Percentiles rank a stretch among this genome's conserved stretches.
phyloP scores from a whole-genome alignment of 1,139 yeast species.

The Casaregolazyma lundiana region DNA sequence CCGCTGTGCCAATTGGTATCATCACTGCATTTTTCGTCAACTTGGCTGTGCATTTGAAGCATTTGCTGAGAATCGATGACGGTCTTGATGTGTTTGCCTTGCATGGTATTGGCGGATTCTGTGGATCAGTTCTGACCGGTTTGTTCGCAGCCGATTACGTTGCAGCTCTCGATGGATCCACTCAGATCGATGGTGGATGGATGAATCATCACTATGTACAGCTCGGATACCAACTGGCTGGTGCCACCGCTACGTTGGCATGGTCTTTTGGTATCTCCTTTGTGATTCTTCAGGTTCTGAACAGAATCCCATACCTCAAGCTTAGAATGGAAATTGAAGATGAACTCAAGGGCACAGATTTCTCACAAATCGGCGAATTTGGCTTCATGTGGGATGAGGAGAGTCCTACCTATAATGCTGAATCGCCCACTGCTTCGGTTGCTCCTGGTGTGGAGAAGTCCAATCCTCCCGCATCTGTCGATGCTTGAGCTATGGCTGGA shows the following conservation, averaged over 20 bases:
- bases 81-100: conserved; percentile 93
- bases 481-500: neutral
- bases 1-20: conserved; percentile 77
- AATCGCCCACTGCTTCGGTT: conserved; percentile 6
- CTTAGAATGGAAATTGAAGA: conserved; percentile 85
- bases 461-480: neutral
- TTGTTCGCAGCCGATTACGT: conserved; percentile 91
- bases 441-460: conserved; percentile 3
- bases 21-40: conserved; percentile 76
- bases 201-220: conserved; percentile 83
- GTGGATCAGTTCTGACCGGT: conserved; percentile 82
- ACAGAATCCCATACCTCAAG: conserved; percentile 76
- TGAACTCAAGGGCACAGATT: conserved; percentile 84
- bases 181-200: conserved; percentile 86
- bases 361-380: conserved; percentile 82
- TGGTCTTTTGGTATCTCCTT: conserved; percentile 82
- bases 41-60: conserved; percentile 78
- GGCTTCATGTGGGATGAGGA: conserved; percentile 30
- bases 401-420: conserved; percentile 3
- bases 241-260: conserved; percentile 62
- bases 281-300: conserved; percentile 64
- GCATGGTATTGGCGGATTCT: conserved; percentile 91
- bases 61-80: conserved; percentile 73
- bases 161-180: conserved; percentile 61
- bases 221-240: conserved; percentile 92